phyloP scores from a whole-genome alignment of 768 basidiomycete genomes.

The Agaricus bisporus region DNA sequence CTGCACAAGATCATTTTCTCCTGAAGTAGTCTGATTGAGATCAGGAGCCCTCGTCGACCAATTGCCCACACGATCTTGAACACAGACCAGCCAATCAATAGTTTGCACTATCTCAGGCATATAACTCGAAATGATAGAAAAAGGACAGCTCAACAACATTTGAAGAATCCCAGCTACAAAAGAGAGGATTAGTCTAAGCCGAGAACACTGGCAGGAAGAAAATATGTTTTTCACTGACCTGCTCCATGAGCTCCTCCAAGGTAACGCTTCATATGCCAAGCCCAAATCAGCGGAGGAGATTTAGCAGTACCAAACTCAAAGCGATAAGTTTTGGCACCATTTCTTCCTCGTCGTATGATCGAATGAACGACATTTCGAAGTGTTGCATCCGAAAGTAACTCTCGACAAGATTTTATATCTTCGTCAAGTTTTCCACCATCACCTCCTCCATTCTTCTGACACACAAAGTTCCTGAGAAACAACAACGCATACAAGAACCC shows the following conservation, averaged over 20 bases:
- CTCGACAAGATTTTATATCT: constrained; percentile 15
- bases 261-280: constrained; percentile 51
- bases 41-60: constrained; percentile 42
- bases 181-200: background rate
- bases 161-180: constrained; percentile 47
- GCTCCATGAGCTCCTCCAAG: constrained; percentile 57
- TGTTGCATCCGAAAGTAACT: constrained; percentile 28
- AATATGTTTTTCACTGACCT: constrained; percentile 26
- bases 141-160: constrained; percentile 39
- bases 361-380: constrained; percentile 34
- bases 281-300: constrained; percentile 44
- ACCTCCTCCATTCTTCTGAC: background rate
- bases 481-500: constrained; percentile 50
- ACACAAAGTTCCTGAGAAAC: constrained; percentile 34
- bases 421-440: background rate
- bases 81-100: constrained; percentile 39
- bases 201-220: background rate
- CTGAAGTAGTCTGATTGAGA: background rate
- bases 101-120: constrained; percentile 35
- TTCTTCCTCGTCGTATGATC: constrained; percentile 38
- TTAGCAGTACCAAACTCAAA: constrained; percentile 19
- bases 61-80: constrained; percentile 42
- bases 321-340: constrained; percentile 30
- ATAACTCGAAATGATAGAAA: constrained; percentile 28
- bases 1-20: constrained; percentile 41